Evolutionary conservation across 257 asterid genomes (phyloP).

Genomic region (Capsicum pubescens): DNA sequence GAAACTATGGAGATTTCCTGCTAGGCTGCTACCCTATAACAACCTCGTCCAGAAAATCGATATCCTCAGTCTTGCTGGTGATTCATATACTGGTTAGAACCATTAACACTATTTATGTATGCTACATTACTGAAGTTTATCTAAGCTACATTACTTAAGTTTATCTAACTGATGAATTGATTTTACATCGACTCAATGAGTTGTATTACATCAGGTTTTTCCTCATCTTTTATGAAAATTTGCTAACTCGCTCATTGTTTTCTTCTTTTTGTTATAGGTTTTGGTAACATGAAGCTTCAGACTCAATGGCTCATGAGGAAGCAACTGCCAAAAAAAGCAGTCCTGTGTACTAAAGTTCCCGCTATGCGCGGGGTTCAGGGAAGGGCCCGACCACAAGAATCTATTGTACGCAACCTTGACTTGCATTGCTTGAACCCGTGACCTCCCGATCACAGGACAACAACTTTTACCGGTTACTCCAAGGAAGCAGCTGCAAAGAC

Average conservation of each 20-base stretch:
- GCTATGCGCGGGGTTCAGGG: too few species aligned
- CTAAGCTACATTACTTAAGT: conserved; percentile 21
- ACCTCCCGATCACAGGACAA: too few species aligned
- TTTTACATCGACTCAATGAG: background rate
- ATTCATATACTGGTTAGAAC: conserved; percentile 21
- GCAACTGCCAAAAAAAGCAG: background rate
- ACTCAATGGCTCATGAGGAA: background rate
- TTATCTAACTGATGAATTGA: background rate
- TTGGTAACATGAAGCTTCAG: background rate
- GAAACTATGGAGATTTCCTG: background rate
- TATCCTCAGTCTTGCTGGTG: background rate
- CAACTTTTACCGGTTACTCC: too few species aligned
- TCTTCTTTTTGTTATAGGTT: background rate
- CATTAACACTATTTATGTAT: background rate
- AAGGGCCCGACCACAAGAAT: too few species aligned
- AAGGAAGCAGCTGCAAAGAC: background rate
- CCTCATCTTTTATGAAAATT: background rate
- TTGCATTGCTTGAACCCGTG: too few species aligned
- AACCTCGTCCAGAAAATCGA: conserved; percentile 12
- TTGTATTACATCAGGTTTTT: background rate
- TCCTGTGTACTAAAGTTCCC: too few species aligned
- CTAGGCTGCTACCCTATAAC: background rate
- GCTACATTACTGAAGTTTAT: conserved; percentile 21
- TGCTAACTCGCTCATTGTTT: background rate
- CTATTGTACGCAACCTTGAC: too few species aligned